Evolutionary conservation across 306 rosid genomes (phyloP).

Genomic region (Cicer pinnatifidum): DNA sequence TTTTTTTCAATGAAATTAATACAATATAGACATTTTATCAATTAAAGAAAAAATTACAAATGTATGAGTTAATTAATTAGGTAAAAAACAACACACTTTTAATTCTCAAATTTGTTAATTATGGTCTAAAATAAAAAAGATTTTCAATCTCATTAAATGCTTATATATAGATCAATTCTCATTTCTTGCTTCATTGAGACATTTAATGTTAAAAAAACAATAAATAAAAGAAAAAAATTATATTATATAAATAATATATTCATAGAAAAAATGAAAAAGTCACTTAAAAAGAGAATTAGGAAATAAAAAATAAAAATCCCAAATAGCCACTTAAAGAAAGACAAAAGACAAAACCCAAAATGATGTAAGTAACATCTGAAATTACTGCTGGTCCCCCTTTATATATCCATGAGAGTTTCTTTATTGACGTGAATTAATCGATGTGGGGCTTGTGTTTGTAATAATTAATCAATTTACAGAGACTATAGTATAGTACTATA

Average conservation of each 20-base stretch:
- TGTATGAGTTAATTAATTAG: not conserved
- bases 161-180: no score
- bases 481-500: not conserved
- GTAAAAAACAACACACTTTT: constrained; percentile 47
- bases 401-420: constrained; percentile 11
- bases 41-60: no score
- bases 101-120: no score
- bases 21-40: no score
- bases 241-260: no score
- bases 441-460: constrained; percentile 42
- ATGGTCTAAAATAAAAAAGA: no score
- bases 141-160: no score
- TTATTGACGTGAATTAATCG: constrained; percentile 16
- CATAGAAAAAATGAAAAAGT: constrained; percentile 37
- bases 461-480: constrained; percentile 12
- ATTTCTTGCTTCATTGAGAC: no score
- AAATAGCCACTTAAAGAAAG: constrained; percentile 39
- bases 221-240: no score
- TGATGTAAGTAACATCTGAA: constrained; percentile 54
- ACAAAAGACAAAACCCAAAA: constrained; percentile 52
- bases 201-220: no score
- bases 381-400: constrained; percentile 60
- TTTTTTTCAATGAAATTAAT: no score
- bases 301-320: not conserved
- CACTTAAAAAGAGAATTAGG: not conserved